These are phyloP conservation scores for Alternaria burnsii DNA, from an alignment of 2,329 filamentous ascomycete genomes.

Conservation along the genomic window DNA sequence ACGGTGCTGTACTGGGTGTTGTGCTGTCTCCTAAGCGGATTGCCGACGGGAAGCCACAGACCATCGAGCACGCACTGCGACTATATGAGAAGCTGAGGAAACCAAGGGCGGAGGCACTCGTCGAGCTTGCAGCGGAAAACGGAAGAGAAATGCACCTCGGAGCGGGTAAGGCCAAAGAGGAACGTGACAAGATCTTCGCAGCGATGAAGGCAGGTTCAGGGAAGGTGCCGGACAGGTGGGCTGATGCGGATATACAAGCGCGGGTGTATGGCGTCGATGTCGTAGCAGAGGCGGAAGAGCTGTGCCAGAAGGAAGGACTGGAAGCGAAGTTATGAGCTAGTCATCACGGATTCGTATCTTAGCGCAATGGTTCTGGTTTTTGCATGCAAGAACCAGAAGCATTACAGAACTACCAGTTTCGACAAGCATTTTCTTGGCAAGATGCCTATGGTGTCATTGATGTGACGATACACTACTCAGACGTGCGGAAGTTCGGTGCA, in stretches of 20 bases:
- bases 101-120: slow-evolving; percentile 64
- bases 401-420: not conserved
- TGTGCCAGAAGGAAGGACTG: slow-evolving; percentile 50
- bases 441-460: not conserved
- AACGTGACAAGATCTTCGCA: slow-evolving; percentile 65
- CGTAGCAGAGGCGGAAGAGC: slow-evolving; percentile 54
- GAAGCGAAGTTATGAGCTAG: slow-evolving; percentile 33
- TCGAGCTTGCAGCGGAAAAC: slow-evolving; percentile 64
- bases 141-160: slow-evolving; percentile 65
- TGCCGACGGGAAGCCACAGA: slow-evolving; percentile 51
- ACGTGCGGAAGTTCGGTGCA: not conserved
- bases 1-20: slow-evolving; percentile 65
- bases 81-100: slow-evolving; percentile 67
- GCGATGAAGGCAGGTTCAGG: slow-evolving; percentile 55
- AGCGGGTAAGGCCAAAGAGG: slow-evolving; percentile 66
- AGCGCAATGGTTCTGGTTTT: not conserved
- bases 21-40: slow-evolving; percentile 61
- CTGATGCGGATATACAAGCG: slow-evolving; percentile 60
- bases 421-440: not conserved
- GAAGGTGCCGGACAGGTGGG: slow-evolving; percentile 61
- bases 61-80: slow-evolving; percentile 62
- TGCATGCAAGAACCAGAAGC: not conserved
- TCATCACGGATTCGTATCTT: not conserved
- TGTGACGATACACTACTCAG: not conserved
- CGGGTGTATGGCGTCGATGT: slow-evolving; percentile 60